Base-by-base conservation (phyloP, 2,329 filamentous ascomycete genomes). In the Bipolaris oryzae region DNA sequence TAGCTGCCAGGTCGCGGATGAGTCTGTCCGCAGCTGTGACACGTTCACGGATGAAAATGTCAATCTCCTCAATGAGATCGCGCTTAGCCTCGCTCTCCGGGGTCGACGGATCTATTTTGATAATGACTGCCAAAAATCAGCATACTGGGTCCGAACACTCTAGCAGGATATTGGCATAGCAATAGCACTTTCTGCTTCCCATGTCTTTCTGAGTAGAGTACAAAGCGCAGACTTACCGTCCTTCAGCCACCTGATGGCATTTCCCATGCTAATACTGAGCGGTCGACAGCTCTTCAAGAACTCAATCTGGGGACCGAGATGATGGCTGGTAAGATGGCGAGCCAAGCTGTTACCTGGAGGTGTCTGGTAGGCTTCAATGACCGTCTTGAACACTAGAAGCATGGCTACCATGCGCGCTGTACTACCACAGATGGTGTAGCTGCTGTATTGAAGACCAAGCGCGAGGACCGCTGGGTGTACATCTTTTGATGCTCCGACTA, bases 201-300 rank as follows among this genome's bases (percentile, higher is more conserved):
- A 35, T 18, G 28, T 15, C 13, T 28, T n/a, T 7, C 23, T 25
- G 33, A 33, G 9, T 6, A 7, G 18, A 16, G 50, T 31, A 25
- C 5, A 31, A 45, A 51, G 56, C 11, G 5, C n/a, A 33, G 35
- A 54, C 63, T 63, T 63, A 72, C 68, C 58, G 45, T 96, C 86
- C 81, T 99, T 99, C 47, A 99, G 84, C 83, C 92, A 94, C 52
- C 95, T 87, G 73, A 99, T 96, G 34, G 92, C 92, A 75, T 98
- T 99, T 58, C 95, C 95, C 88, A 98, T 96, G 60, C 91, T 92
- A 77, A 96, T 95, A 64, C 91, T 96, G 78, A 99, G 90, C 33
- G 95, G 93, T n/a, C 95, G 88, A 72, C 93, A 97, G 65, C 92
- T 92, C 58, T 91, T 91, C 58, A 99, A 85, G 73, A 96, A 97